These are phyloP conservation scores for Hondaea fermentalgiana DNA, from an alignment of 108 stramenopile species.

Conservation along the genomic window DNA sequence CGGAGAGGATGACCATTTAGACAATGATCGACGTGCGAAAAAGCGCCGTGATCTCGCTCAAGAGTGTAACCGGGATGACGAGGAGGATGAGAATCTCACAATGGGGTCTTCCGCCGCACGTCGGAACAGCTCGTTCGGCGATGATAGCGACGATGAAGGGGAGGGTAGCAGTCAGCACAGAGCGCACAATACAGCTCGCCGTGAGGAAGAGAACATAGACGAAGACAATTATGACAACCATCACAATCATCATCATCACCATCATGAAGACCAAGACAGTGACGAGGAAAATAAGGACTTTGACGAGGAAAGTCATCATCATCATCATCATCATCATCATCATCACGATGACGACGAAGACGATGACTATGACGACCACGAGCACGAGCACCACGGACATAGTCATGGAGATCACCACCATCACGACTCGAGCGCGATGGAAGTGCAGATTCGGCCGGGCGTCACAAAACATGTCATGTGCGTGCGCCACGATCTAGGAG, in stretches of 20 bases:
- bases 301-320: background rate
- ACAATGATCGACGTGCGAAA: no score
- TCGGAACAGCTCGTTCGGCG: no score
- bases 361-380: background rate
- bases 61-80: no score
- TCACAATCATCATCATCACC: background rate
- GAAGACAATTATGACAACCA: no score
- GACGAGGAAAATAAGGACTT: background rate
- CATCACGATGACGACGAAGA: background rate
- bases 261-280: background rate
- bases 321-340: background rate
- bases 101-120: no score
- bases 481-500: background rate
- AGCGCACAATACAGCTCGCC: no score
- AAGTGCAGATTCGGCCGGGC: background rate
- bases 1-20: no score
- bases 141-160: no score
- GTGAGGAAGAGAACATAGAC: no score
- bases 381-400: background rate
- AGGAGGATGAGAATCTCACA: no score
- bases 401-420: background rate
- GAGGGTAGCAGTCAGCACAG: no score
- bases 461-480: background rate
- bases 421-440: background rate
- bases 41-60: no score